Base-by-base conservation (phyloP, 768 basidiomycete genomes). In the Kwoniella pini region DNA sequence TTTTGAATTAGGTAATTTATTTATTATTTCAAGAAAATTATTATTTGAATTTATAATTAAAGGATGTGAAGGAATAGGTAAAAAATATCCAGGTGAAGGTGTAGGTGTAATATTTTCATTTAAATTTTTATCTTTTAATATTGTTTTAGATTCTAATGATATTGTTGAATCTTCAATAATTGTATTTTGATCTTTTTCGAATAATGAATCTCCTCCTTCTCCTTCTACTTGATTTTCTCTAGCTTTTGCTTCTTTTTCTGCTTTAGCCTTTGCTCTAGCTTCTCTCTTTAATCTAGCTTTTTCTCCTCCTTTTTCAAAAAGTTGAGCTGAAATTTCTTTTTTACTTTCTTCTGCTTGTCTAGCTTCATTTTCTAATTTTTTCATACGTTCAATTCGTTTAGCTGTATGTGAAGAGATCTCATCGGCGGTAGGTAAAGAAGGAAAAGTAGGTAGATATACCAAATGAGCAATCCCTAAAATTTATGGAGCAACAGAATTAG, bases 221-320 rank as follows among this genome's bases (percentile, higher is more conserved):
- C n/a, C n/a, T n/a, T n/a, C n/a, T n/a, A n/a, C n/a, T n/a, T 36
- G 43, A 19, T 33, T 44, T 7, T 13, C 48, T 33, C 51, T 28
- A 12, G 9, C 43, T 40, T 38, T 36, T 22, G 30, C 45, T 57
- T 39, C 60, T 63, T 71, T 72, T 51, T 61, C 71, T 33, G 64
- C 73, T 58, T 74, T 74, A 5, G 55, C 64, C 45, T 62, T 64
- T 11, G 71, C 71, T 58, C 76, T 68, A 30, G 86, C 86, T 64
- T 83, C 85, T 54, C 91, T 84, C 79, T 92, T 92, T 59, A 81
- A 80, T 46, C 85, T 73, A 0, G 88, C 89, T 39, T 85, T 84
- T 52, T 86, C 85, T 3, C 84, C 84, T 76, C 85, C 72, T 39
- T 65, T 65, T 17, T 62, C 63, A 43, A 70, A 71, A 4, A 55